phyloP scores from a whole-genome alignment of 1,284 basidiomycete species.

The Rhodotorula sp. region DNA sequence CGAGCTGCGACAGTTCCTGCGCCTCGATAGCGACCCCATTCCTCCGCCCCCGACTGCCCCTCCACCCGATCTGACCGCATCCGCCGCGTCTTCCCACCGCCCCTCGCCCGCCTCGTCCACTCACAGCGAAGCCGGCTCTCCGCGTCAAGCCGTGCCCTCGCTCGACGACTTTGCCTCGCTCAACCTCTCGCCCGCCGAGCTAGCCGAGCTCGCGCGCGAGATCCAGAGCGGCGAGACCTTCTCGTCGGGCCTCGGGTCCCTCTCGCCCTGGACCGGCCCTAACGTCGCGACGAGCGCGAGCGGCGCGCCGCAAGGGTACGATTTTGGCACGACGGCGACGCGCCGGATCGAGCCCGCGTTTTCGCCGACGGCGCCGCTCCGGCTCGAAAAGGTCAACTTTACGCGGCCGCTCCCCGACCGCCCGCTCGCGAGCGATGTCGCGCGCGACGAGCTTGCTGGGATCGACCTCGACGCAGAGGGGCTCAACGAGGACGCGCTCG shows the following conservation, averaged over 20 bases:
- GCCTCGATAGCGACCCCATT: slow-evolving; percentile 16
- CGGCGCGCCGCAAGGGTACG: background rate
- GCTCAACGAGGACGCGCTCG: slow-evolving; percentile 26
- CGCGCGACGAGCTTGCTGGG: slow-evolving; percentile 25
- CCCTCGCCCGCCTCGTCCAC: background rate
- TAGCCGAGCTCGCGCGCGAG: slow-evolving; percentile 31
- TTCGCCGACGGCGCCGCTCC: slow-evolving; percentile 15
- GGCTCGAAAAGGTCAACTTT: slow-evolving; percentile 19
- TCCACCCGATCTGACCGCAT: background rate
- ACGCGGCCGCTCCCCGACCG: slow-evolving; percentile 23
- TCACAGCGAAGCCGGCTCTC: background rate
- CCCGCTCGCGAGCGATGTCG: slow-evolving; percentile 22
- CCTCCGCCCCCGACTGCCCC: background rate
- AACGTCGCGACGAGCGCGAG: no score
- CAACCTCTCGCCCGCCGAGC: slow-evolving; percentile 27
- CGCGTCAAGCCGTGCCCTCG: slow-evolving; percentile 7
- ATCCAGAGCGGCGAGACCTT: slow-evolving; percentile 19
- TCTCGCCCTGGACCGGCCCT: background rate
- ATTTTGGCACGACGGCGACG: slow-evolving; percentile 14
- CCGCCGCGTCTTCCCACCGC: background rate
- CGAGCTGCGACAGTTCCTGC: slow-evolving; percentile 34
- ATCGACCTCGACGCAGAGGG: slow-evolving; percentile 11
- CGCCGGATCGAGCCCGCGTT: slow-evolving; percentile 13
- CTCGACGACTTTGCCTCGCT: slow-evolving; percentile 40
- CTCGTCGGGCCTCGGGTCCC: slow-evolving; percentile 19